Conservation (phyloP, 257 asterid genomes). For the Lantana camara region DNA sequence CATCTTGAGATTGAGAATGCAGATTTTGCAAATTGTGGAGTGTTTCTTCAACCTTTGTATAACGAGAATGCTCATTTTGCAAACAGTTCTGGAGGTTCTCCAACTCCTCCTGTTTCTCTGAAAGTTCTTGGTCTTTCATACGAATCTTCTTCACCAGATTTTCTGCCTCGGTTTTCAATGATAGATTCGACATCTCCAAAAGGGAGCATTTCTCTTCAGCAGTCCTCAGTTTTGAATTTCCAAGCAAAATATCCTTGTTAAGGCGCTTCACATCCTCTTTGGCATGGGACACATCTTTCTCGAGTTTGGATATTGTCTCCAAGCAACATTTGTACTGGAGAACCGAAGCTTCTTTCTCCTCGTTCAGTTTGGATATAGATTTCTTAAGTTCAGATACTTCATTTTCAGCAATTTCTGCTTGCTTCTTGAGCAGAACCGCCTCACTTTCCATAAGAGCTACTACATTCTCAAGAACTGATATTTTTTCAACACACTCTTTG, state of each 20-base stretch:
- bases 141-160: conserved; percentile 66
- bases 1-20: conserved; percentile 77
- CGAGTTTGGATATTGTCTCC: conserved; percentile 78
- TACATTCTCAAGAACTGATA: conserved; percentile 61
- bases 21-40: conserved; percentile 56
- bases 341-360: conserved; percentile 70
- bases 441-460: conserved; percentile 51
- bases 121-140: conserved; percentile 73
- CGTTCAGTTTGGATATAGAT: conserved; percentile 49
- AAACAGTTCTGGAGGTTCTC: conserved; percentile 63
- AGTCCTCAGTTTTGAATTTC: conserved; percentile 53
- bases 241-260: conserved; percentile 46
- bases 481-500: conserved; percentile 51
- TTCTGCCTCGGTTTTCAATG: conserved; percentile 71
- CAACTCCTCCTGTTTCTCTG: conserved; percentile 72
- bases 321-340: conserved; percentile 66
- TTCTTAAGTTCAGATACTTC: conserved; percentile 61
- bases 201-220: conserved; percentile 61
- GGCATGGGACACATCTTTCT: conserved; percentile 52
- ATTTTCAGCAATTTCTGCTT: conserved; percentile 69
- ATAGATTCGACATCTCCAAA: conserved; percentile 69
- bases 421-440: conserved; percentile 48
- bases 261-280: conserved; percentile 69
- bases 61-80: conserved; percentile 56
- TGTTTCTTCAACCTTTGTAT: conserved; percentile 64